Conservation (phyloP, 148 eudicot genomes). For the Suaeda aralocaspica region DNA sequence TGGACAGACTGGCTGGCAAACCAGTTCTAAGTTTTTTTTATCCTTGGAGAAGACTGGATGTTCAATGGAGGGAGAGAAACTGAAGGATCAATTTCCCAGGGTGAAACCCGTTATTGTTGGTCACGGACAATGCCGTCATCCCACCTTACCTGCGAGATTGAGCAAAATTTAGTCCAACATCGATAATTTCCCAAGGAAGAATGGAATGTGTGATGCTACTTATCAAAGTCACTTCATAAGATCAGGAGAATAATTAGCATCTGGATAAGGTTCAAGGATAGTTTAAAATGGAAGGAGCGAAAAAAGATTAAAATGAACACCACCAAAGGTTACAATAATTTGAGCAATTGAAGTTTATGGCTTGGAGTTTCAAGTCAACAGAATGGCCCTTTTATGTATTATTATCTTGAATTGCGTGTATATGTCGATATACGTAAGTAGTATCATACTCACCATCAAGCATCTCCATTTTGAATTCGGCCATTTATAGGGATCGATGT, state of each 20-base stretch:
- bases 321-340: no score
- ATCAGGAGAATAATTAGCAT: no score
- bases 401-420: background rate
- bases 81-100: conserved; percentile 91
- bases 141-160: conserved; percentile 91
- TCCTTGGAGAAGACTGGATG: conserved; percentile 68
- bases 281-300: no score
- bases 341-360: background rate
- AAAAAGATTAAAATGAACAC: no score
- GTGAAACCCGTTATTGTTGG: conserved; percentile 74
- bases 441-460: conserved; percentile 50
- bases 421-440: background rate
- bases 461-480: conserved; percentile 85
- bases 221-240: no score
- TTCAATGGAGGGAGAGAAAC: conserved; percentile 53
- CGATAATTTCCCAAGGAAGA: no score
- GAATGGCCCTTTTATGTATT: background rate
- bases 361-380: background rate
- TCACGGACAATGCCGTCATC: conserved; percentile 52
- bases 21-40: conserved; percentile 66
- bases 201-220: no score
- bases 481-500: conserved; percentile 72
- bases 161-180: no score
- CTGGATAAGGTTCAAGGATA: no score
- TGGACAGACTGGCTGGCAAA: conserved; percentile 41